These are phyloP conservation scores for Fusarium coicis DNA, from an alignment of 2,329 filamentous ascomycete genomes.

Conservation along the genomic window DNA sequence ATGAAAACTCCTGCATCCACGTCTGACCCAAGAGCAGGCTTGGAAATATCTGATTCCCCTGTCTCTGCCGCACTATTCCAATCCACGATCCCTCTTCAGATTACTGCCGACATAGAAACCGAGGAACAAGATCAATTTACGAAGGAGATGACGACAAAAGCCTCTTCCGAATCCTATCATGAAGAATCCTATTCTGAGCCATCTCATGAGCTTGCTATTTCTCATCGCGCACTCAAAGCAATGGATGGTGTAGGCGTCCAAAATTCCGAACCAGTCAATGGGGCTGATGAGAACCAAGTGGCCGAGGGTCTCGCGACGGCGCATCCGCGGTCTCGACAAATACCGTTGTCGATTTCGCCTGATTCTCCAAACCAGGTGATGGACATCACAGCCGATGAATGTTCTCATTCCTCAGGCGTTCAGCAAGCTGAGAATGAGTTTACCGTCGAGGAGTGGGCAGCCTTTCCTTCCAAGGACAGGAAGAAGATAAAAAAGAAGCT, in stretches of 20 bases:
- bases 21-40: background rate
- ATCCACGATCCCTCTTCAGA: background rate
- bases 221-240: conserved; percentile 5
- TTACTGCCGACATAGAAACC: background rate
- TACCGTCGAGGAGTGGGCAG: conserved; percentile 28
- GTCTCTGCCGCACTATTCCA: background rate
- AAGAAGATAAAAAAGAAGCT: conserved; percentile 40
- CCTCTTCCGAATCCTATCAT: background rate
- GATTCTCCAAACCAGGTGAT: background rate
- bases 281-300: conserved; percentile 49
- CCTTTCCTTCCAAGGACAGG: conserved; percentile 32
- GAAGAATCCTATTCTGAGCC: background rate
- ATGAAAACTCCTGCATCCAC: background rate
- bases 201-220: background rate
- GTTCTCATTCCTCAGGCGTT: background rate
- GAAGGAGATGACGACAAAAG: background rate
- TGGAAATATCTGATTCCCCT: background rate
- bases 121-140: background rate
- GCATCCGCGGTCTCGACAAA: conserved; percentile 5
- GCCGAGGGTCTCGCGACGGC: background rate
- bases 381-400: background rate
- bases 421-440: conserved; percentile 10
- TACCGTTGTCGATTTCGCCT: conserved; percentile 9
- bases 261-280: conserved; percentile 28
- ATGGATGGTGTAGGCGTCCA: conserved; percentile 14